These are phyloP conservation scores for Penicillium pancosmium DNA, from an alignment of 495 filamentous ascomycete species.

Conservation along the genomic window DNA sequence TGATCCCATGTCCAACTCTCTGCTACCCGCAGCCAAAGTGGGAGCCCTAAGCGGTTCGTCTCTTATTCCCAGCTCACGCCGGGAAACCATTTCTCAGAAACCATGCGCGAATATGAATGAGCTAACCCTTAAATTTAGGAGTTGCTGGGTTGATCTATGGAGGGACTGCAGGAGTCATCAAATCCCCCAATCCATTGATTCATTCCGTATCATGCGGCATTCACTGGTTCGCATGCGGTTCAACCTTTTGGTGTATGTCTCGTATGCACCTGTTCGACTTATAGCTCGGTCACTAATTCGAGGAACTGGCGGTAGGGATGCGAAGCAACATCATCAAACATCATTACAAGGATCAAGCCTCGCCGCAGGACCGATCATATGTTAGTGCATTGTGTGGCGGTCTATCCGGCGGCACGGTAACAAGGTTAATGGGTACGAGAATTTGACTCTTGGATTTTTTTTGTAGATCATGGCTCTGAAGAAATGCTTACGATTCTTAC, in stretches of 20 bases:
- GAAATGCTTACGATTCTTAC: conserved; percentile 11
- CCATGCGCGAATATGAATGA: conserved; percentile 2
- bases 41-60: conserved; percentile 56
- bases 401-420: conserved; percentile 64
- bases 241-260: conserved; percentile 72
- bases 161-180: conserved; percentile 66
- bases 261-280: neutral
- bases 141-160: conserved; percentile 72
- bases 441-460: neutral
- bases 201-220: conserved; percentile 73
- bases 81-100: neutral
- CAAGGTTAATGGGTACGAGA: conserved; percentile 63
- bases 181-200: conserved; percentile 64
- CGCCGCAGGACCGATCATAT: conserved; percentile 56
- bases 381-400: conserved; percentile 71
- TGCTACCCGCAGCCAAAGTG: conserved; percentile 50
- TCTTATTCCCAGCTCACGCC: conserved; percentile 3
- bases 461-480: neutral
- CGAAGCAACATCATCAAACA: conserved; percentile 44
- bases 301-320: conserved; percentile 31
- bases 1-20: conserved; percentile 21
- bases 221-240: conserved; percentile 80
- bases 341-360: conserved; percentile 51
- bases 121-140: conserved; percentile 47
- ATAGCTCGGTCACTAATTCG: conserved; percentile 10